Percentiles rank a stretch among this genome's conserved stretches.
Evolutionary conservation across 208 protist genomes (phyloP).

Genomic region (Acanthamoeba royreba): DNA sequence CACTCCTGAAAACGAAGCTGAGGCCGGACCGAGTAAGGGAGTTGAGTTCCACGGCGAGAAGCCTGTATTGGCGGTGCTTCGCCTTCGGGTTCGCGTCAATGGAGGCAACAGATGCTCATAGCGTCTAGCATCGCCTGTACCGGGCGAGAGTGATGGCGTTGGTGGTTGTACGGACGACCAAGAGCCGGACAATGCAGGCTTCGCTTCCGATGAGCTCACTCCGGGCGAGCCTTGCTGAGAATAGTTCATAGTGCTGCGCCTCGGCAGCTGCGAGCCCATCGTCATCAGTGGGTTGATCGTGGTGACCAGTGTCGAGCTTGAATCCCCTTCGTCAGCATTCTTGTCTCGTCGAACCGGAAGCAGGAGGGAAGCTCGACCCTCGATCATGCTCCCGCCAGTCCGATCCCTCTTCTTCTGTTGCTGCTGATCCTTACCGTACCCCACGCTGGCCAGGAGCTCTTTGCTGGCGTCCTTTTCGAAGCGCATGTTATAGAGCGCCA

Average conservation of each 20-base stretch:
- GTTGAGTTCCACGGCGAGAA: neutral
- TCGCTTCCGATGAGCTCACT: neutral
- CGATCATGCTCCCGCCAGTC: neutral
- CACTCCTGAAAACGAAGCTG: neutral
- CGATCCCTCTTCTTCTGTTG: neutral
- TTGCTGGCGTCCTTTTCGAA: neutral
- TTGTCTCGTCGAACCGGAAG: too few species aligned
- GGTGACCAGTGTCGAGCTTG: neutral
- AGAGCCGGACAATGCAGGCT: neutral
- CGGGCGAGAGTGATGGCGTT: neutral
- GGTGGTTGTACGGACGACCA: neutral
- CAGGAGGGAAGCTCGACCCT: too few species aligned
- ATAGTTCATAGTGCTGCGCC: too few species aligned
- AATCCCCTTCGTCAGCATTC: neutral
- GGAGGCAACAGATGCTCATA: neutral
- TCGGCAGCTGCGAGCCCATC: neutral
- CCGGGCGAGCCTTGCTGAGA: too few species aligned
- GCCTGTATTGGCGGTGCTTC: neutral
- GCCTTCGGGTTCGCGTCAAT: neutral
- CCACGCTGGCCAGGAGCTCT: neutral
- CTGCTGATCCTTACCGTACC: neutral
- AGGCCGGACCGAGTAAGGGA: neutral
- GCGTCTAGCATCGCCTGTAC: neutral
- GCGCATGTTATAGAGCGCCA: neutral
- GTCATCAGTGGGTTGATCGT: neutral